These are phyloP conservation scores for Leptographium flavum DNA, from an alignment of 2,329 filamentous ascomycete species.

Conservation along the genomic window DNA sequence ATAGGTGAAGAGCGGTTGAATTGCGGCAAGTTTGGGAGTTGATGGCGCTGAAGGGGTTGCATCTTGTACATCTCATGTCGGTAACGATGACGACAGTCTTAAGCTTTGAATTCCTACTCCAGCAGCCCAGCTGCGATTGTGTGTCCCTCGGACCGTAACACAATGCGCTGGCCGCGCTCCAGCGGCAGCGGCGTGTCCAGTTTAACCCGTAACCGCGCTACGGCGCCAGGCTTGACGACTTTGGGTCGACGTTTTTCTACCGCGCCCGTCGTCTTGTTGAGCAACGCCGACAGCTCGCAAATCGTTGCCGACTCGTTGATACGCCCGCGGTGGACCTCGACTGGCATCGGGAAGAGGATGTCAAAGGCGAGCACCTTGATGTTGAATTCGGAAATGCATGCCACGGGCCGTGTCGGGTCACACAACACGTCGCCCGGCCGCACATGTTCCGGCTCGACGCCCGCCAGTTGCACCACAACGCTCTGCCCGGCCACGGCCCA, in stretches of 20 bases:
- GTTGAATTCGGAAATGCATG: conserved; percentile 58
- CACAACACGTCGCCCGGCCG: conserved; percentile 80
- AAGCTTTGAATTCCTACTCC: no score
- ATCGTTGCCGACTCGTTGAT: conserved; percentile 69
- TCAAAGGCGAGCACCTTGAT: conserved; percentile 84
- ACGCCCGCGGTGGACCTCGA: conserved; percentile 79
- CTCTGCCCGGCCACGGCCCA: conserved; percentile 59
- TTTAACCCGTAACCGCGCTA: conserved; percentile 66
- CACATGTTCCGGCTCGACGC: conserved; percentile 75
- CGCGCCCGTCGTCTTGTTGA: conserved; percentile 70
- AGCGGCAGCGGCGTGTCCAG: conserved; percentile 62
- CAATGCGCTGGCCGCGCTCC: conserved; percentile 66
- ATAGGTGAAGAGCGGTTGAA: no score
- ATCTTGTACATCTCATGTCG: no score
- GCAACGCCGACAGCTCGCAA: conserved; percentile 50
- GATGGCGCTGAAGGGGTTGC: no score
- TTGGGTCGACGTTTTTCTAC: conserved; percentile 70
- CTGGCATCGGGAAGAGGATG: conserved; percentile 71
- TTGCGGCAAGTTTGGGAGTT: no score
- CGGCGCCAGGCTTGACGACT: conserved; percentile 63
- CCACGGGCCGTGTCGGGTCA: conserved; percentile 49
- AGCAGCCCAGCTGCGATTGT: conserved; percentile 81
- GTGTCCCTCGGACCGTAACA: conserved; percentile 64
- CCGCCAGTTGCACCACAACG: conserved; percentile 64
- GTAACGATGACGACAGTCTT: no score